phyloP scores from a whole-genome alignment of 345 rosid species.

The Salix suchowensis region DNA sequence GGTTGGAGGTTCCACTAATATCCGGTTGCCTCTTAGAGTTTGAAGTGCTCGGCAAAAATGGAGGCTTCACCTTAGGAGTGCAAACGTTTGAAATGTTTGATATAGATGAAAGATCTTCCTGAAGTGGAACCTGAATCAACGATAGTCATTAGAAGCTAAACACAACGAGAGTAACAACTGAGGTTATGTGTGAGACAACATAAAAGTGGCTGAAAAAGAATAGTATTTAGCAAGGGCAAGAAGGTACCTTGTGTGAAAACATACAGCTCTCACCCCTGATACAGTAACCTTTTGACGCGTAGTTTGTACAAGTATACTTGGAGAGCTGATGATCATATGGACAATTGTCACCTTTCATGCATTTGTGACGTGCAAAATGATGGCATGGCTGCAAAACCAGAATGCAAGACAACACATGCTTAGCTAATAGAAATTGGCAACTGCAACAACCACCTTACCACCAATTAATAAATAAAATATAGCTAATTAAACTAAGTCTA shows the following conservation, averaged over 20 bases:
- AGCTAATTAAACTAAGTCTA: background rate
- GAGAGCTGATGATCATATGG: conserved; percentile 87
- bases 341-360: conserved; percentile 90
- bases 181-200: background rate
- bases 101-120: conserved; percentile 30
- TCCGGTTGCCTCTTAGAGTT: conserved; percentile 25
- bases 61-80: conserved; percentile 20
- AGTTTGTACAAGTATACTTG: conserved; percentile 72
- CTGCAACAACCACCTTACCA: background rate
- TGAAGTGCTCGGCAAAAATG: conserved; percentile 16
- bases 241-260: conserved; percentile 84
- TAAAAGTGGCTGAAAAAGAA: background rate
- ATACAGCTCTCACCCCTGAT: conserved; percentile 63
- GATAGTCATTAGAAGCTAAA: conserved; percentile 6
- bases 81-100: conserved; percentile 19
- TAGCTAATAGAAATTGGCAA: background rate
- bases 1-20: conserved; percentile 10
- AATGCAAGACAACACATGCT: conserved; percentile 3
- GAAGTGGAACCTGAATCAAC: conserved; percentile 24
- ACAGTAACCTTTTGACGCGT: conserved; percentile 53
- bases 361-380: conserved; percentile 72
- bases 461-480: background rate
- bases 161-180: background rate
- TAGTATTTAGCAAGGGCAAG: background rate
- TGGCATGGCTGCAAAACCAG: conserved; percentile 73